A percentile compares a stretch with the other conserved stretches of the same genome.
Evolutionary conservation across 2,329 filamentous ascomycete species (phyloP).

Genomic region (Xylaria sp.): DNA sequence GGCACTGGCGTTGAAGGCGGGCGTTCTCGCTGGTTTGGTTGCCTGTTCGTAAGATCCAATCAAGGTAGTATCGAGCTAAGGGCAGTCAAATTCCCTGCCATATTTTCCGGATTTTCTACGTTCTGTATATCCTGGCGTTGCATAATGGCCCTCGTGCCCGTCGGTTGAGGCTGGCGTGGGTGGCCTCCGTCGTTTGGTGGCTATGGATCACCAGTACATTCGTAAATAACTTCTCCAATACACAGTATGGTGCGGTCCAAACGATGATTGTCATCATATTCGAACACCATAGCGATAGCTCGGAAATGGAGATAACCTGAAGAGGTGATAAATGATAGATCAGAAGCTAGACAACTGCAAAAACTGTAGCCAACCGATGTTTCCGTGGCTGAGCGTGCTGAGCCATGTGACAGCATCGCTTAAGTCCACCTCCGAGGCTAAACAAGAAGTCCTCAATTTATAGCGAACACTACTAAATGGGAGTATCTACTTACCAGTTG

Average conservation of each 20-base stretch:
- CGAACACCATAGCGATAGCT: background rate
- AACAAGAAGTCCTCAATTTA: no score
- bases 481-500: no score
- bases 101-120: background rate
- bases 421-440: no score
- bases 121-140: constrained; percentile 7
- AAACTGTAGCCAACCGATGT: background rate
- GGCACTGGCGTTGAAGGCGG: constrained; percentile 35
- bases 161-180: background rate
- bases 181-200: no score
- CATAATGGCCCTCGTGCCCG: background rate
- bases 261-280: background rate
- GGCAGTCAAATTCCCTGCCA: constrained; percentile 25
- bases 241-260: background rate
- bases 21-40: constrained; percentile 25
- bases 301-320: background rate
- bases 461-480: no score
- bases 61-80: constrained; percentile 18
- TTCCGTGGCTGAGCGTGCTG: background rate
- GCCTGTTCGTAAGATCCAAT: constrained; percentile 5
- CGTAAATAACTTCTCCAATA: background rate
- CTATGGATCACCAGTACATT: background rate
- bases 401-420: background rate
- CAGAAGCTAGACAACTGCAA: background rate
- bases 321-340: constrained; percentile 6